Evolutionary conservation across 1,284 basidiomycete species (phyloP).

Genomic region (Megacollybia platyphylla): DNA sequence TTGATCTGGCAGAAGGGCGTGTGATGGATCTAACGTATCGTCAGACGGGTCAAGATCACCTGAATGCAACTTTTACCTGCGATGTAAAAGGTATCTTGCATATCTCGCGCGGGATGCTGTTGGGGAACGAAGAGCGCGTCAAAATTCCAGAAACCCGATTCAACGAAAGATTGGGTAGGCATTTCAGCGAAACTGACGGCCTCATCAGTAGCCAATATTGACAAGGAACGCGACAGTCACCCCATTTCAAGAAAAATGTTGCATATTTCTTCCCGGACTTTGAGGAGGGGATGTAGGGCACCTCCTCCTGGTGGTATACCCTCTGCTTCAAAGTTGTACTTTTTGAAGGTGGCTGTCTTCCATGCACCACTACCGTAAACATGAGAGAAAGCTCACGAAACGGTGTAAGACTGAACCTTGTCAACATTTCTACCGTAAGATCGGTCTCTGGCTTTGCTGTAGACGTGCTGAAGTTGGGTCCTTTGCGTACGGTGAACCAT

Average conservation of each 20-base stretch:
- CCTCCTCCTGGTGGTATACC: slow-evolving; percentile 84
- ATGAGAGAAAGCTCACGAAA: slow-evolving; percentile 2
- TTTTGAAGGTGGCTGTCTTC: slow-evolving; percentile 90
- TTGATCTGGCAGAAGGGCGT: slow-evolving; percentile 65
- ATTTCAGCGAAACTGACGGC: slow-evolving; percentile 88
- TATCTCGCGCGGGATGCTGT: slow-evolving; percentile 95
- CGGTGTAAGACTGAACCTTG: slow-evolving; percentile 45
- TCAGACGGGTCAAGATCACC: slow-evolving; percentile 1
- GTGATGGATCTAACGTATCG: slow-evolving; percentile 58
- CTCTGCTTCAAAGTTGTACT: slow-evolving; percentile 98
- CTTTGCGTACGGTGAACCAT: slow-evolving; percentile 88
- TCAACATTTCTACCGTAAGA: slow-evolving; percentile 90
- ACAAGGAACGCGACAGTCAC: slow-evolving; percentile 26
- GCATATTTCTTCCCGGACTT: slow-evolving; percentile 96
- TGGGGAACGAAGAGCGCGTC: slow-evolving; percentile 98
- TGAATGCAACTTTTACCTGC: slow-evolving; percentile 45
- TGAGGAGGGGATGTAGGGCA: slow-evolving; percentile 90
- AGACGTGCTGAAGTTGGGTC: slow-evolving; percentile 80
- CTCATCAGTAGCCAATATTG: not conserved
- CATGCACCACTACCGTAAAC: slow-evolving; percentile 59
- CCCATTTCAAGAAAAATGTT: slow-evolving; percentile 99
- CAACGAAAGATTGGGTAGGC: slow-evolving; percentile 97
- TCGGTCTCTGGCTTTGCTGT: slow-evolving; percentile 98
- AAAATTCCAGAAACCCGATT: slow-evolving; percentile 99
- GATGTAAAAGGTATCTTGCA: slow-evolving; percentile 99